A percentile compares a stretch with the other conserved stretches of the same genome.
Evolutionary conservation across 2,329 filamentous ascomycete genomes (phyloP).

Genomic region (Sarocladiaceae sp.): DNA sequence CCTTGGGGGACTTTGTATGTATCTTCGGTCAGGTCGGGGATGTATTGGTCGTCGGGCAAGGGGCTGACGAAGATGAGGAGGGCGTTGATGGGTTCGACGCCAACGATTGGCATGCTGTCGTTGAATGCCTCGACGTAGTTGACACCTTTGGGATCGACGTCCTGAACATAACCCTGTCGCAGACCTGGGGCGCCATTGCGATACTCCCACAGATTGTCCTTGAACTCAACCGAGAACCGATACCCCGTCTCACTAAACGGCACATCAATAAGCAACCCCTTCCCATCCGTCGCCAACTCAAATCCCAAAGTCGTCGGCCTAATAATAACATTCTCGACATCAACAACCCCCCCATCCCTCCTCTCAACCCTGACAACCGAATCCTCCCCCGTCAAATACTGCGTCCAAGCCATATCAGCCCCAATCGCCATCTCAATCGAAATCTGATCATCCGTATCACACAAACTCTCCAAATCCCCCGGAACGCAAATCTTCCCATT

Average conservation of each 20-base stretch:
- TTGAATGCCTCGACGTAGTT: constrained; percentile 17
- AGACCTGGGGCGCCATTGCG: constrained; percentile 13
- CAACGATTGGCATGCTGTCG: constrained; percentile 18
- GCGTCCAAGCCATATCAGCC: constrained; percentile 31
- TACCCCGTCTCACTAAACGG: constrained; percentile 21
- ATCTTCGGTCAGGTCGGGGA: constrained; percentile 11
- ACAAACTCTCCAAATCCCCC: constrained; percentile 13
- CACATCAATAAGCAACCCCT: constrained; percentile 20
- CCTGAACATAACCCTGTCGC: constrained; percentile 14
- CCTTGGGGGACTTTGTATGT: constrained; percentile 12
- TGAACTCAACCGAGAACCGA: constrained; percentile 28
- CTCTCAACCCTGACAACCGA: constrained; percentile 18
- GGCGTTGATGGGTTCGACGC: constrained; percentile 23
- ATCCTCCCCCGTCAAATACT: constrained; percentile 22
- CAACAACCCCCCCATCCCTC: constrained; percentile 13
- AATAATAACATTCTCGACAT: constrained; percentile 21
- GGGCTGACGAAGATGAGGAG: constrained; percentile 29
- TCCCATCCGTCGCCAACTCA: constrained; percentile 15
- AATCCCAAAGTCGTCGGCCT: constrained; percentile 22
- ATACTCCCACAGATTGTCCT: constrained; percentile 24
- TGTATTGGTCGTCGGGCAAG: constrained; percentile 15
- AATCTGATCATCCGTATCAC: constrained; percentile 22
- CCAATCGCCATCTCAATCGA: constrained; percentile 25
- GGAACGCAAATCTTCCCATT: constrained; percentile 25
- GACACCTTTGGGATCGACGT: constrained; percentile 15